Evolutionary conservation across 192 early-diverging fungal species (phyloP).

Genomic region (Podila epigama): DNA sequence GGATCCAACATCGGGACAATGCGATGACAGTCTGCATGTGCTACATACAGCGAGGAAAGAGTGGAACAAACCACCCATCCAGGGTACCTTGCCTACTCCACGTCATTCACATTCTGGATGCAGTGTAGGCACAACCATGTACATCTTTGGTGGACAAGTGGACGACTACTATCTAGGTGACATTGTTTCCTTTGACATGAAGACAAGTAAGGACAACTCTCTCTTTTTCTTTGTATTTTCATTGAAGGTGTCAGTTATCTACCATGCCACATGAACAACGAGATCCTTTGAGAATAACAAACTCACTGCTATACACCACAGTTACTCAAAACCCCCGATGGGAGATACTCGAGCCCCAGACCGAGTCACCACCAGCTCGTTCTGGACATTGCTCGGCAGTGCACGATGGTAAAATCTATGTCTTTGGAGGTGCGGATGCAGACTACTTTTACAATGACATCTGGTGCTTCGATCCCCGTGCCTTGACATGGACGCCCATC

Average conservation of each 20-base stretch:
- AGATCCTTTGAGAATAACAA: too few relatives aligned
- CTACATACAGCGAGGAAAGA: conserved; percentile 30
- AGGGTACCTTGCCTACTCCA: conserved; percentile 32
- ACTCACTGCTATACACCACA: neutral
- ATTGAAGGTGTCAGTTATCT: too few relatives aligned
- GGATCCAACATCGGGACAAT: conserved; percentile 43
- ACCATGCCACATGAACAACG: too few relatives aligned
- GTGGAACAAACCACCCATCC: conserved; percentile 44
- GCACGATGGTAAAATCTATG: conserved; percentile 38
- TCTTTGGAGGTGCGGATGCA: conserved; percentile 62
- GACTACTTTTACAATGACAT: conserved; percentile 62
- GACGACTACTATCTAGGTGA: conserved; percentile 58
- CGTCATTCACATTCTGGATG: conserved; percentile 59
- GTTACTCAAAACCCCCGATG: conserved; percentile 44
- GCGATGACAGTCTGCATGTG: conserved; percentile 46
- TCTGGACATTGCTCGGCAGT: conserved; percentile 37
- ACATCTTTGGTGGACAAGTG: conserved; percentile 61
- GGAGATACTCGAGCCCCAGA: conserved; percentile 37
- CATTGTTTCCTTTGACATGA: conserved; percentile 56
- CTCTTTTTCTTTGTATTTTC: too few relatives aligned
- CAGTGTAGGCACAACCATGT: conserved; percentile 55
- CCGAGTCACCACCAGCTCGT: conserved; percentile 44
- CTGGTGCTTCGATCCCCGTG: conserved; percentile 60
- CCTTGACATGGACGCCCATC: conserved; percentile 52
- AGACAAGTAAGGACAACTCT: conserved; percentile 60